These are phyloP conservation scores for Asterophora parasitica DNA, from an alignment of 768 basidiomycete species.

Conservation along the genomic window DNA sequence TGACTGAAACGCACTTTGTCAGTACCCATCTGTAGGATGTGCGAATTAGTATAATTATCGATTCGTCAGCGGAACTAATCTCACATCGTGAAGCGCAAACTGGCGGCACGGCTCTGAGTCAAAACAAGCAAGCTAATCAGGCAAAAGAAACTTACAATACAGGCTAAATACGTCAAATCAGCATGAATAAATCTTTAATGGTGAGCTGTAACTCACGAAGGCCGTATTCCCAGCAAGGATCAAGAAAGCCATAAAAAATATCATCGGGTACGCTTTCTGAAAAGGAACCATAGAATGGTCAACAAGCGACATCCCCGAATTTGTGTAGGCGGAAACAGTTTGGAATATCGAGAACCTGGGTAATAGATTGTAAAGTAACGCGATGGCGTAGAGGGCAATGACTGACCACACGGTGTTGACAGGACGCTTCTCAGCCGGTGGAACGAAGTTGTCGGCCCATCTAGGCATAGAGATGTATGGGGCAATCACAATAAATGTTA, in stretches of 20 bases:
- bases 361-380: neutral
- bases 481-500: slow-evolving; percentile 68
- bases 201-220: slow-evolving; percentile 58
- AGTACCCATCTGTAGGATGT: slow-evolving; percentile 59
- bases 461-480: slow-evolving; percentile 66
- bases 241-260: slow-evolving; percentile 62
- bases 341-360: slow-evolving; percentile 83
- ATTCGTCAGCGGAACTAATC: slow-evolving; percentile 19
- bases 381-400: neutral
- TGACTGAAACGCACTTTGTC: slow-evolving; percentile 52
- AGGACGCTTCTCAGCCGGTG: slow-evolving; percentile 51
- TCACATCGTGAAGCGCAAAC: slow-evolving; percentile 81
- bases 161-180: slow-evolving; percentile 42
- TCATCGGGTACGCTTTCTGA: slow-evolving; percentile 79
- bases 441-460: slow-evolving; percentile 59
- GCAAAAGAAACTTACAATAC: slow-evolving; percentile 61
- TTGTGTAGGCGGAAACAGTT: slow-evolving; percentile 81
- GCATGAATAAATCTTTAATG: slow-evolving; percentile 2
- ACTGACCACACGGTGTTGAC: slow-evolving; percentile 64
- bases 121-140: neutral
- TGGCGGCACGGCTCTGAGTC: slow-evolving; percentile 21
- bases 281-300: slow-evolving; percentile 94
- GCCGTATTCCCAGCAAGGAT: slow-evolving; percentile 92
- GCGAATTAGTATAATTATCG: slow-evolving; percentile 5
- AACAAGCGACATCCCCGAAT: slow-evolving; percentile 81